phyloP scores from a whole-genome alignment of 495 filamentous ascomycete genomes.

The Penicillium egyptiacum region DNA sequence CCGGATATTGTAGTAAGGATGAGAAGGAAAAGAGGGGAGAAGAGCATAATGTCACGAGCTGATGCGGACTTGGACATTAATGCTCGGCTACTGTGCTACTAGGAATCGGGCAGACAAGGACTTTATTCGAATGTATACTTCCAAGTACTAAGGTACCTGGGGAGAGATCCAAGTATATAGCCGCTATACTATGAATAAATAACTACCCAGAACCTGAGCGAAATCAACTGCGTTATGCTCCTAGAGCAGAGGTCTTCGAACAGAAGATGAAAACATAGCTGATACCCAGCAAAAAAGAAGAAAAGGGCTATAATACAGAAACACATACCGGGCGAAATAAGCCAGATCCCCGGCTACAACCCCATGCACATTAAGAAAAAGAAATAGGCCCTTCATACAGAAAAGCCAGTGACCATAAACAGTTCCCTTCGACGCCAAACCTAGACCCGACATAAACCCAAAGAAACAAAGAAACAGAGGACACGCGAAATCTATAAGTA shows the following conservation, averaged over 20 bases:
- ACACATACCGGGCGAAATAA: slow-evolving; percentile 1
- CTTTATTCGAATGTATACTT: background rate
- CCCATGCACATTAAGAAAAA: slow-evolving; percentile 3
- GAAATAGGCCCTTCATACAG: background rate
- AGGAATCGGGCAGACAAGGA: slow-evolving; percentile 2
- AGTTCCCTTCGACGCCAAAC: slow-evolving; percentile 3
- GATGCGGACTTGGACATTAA: background rate
- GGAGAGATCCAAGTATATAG: background rate
- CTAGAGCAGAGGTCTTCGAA: background rate
- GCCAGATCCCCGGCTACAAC: slow-evolving; percentile 1
- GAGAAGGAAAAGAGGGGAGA: background rate
- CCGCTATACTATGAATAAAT: background rate
- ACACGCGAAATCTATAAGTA: background rate
- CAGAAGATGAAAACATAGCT: background rate
- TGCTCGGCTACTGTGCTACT: slow-evolving; percentile 8
- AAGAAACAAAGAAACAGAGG: background rate
- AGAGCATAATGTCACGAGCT: slow-evolving; percentile 10
- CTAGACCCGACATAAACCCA: background rate
- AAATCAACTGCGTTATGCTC: background rate
- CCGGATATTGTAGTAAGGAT: background rate
- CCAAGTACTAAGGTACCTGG: background rate
- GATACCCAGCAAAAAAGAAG: background rate
- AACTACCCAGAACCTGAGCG: background rate
- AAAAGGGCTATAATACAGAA: slow-evolving; percentile 10
- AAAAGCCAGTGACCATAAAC: slow-evolving; percentile 1